These are phyloP conservation scores for Diplodia sapinea DNA, from an alignment of 2,329 filamentous ascomycete species.

Conservation along the genomic window DNA sequence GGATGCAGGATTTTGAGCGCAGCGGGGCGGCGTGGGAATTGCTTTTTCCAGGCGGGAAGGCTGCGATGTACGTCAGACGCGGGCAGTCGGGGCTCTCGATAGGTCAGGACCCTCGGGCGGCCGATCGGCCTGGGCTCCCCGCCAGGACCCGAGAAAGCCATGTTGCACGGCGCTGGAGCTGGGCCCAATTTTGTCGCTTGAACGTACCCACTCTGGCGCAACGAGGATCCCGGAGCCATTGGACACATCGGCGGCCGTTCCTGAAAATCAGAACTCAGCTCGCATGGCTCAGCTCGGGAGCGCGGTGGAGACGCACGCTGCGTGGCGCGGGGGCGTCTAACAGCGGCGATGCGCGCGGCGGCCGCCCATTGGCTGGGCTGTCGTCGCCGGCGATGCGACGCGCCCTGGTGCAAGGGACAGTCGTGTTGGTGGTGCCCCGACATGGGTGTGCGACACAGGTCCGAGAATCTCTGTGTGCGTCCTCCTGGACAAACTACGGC, in stretches of 20 bases:
- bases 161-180: constrained; percentile 13
- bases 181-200: constrained; percentile 15
- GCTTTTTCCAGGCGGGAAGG: constrained; percentile 11
- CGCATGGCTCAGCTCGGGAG: constrained; percentile 18
- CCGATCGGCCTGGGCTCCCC: constrained; percentile 12
- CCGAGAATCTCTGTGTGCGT: neutral
- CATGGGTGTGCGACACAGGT: constrained; percentile 15
- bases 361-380: constrained; percentile 13
- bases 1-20: constrained; percentile 4
- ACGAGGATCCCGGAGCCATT: constrained; percentile 24
- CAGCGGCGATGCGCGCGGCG: constrained; percentile 8
- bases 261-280: constrained; percentile 25
- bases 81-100: constrained; percentile 7
- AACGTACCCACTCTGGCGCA: constrained; percentile 25
- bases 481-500: neutral
- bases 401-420: constrained; percentile 18
- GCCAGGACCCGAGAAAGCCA: constrained; percentile 12
- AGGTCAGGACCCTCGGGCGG: constrained; percentile 2
- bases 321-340: constrained; percentile 9
- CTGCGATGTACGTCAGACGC: constrained; percentile 18
- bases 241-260: constrained; percentile 26
- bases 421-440: neutral
- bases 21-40: constrained; percentile 5
- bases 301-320: constrained; percentile 20
- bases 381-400: neutral